Percentiles rank a stretch among this genome's conserved stretches.
phyloP scores from a whole-genome alignment of 176 grass and related monocot species.

The Secale cereale region DNA sequence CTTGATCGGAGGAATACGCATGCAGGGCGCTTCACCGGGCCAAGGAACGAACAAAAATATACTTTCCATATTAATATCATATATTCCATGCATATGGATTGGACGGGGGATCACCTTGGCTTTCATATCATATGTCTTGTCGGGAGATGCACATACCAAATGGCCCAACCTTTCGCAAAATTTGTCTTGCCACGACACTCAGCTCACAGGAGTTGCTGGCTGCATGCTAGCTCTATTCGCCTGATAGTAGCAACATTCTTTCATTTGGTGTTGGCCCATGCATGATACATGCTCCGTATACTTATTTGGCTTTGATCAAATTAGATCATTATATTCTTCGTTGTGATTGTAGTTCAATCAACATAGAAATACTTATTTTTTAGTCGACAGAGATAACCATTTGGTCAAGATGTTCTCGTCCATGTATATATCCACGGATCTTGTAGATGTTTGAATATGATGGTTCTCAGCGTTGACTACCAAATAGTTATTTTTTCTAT shows the following conservation, averaged over 20 bases:
- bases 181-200: not conserved
- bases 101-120: constrained; percentile 27
- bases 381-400: not conserved
- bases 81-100: constrained; percentile 33
- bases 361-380: no score
- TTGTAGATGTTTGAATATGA: not conserved
- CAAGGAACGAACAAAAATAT: constrained; percentile 7
- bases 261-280: not conserved
- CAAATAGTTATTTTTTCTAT: no score
- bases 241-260: not conserved
- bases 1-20: not conserved
- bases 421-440: not conserved
- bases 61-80: constrained; percentile 36
- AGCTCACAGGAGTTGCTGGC: not conserved
- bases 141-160: constrained; percentile 1
- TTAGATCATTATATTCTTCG: not conserved
- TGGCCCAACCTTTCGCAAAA: not conserved
- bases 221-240: not conserved
- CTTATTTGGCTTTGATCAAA: not conserved
- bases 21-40: not conserved
- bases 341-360: no score
- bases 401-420: not conserved
- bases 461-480: not conserved
- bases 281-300: not conserved
- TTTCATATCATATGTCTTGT: constrained; percentile 38